Evolutionary conservation across 169 alveolate species (phyloP).

Genomic region (Eimeria falciformis): DNA sequence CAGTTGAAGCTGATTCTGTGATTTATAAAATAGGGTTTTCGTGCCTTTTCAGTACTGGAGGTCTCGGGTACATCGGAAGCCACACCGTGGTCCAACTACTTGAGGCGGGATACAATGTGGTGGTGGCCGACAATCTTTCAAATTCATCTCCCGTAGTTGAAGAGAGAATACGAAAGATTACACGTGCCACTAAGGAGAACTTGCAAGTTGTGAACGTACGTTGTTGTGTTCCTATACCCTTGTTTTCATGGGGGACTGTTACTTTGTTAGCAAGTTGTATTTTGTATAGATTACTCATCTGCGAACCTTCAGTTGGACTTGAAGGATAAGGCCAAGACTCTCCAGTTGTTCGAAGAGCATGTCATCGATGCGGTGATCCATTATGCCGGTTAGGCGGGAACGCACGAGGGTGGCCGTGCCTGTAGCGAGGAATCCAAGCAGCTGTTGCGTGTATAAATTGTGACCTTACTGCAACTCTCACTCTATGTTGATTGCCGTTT

Average conservation of each 20-base stretch:
- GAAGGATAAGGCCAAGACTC: slow-evolving; percentile 81
- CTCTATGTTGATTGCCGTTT: background rate
- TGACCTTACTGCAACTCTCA: too few relatives aligned
- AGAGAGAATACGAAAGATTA: background rate
- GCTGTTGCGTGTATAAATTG: background rate
- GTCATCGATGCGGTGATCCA: slow-evolving; percentile 88
- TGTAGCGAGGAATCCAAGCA: background rate
- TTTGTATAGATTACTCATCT: too few relatives aligned
- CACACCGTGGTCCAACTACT: slow-evolving; percentile 93
- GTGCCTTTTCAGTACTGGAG: slow-evolving; percentile 93
- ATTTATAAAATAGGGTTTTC: too few relatives aligned
- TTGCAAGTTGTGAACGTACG: slow-evolving; percentile 3
- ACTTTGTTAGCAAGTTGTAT: too few relatives aligned
- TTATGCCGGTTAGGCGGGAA: slow-evolving; percentile 75
- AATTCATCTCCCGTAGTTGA: slow-evolving; percentile 81
- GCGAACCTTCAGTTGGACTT: slow-evolving; percentile 85
- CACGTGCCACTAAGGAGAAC: background rate
- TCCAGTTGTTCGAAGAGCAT: slow-evolving; percentile 81
- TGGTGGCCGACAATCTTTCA: slow-evolving; percentile 89
- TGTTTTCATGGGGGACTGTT: too few relatives aligned
- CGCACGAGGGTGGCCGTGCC: background rate
- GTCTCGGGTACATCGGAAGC: slow-evolving; percentile 96
- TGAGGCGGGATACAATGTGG: slow-evolving; percentile 85
- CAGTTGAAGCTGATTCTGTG: too few relatives aligned
- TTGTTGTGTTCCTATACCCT: too few relatives aligned